A percentile compares a stretch with the other conserved stretches of the same genome.
These are phyloP conservation scores for Dendrobium nobile DNA, from an alignment of 106 monocot species.

Conservation along the genomic window DNA sequence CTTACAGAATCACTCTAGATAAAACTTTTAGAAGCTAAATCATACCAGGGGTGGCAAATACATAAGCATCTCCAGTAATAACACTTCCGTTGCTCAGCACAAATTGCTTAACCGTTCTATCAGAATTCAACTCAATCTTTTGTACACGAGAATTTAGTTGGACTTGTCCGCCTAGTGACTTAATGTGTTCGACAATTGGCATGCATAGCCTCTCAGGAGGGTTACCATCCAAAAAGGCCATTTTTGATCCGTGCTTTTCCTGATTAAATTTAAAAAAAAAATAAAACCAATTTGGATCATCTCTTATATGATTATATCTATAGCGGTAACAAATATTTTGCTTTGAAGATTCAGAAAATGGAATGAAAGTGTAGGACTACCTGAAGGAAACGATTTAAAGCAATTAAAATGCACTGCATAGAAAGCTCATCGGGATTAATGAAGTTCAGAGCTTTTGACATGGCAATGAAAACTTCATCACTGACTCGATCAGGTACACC, in stretches of 20 bases:
- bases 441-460: constrained; percentile 99
- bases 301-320: not conserved
- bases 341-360: not conserved
- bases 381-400: constrained; percentile 95
- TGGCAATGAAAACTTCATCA: constrained; percentile 98
- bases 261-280: constrained; percentile 12
- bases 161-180: constrained; percentile 78
- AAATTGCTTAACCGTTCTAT: constrained; percentile 86
- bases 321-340: not conserved
- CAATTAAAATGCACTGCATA: constrained; percentile 98
- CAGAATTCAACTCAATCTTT: constrained; percentile 77
- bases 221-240: constrained; percentile 97
- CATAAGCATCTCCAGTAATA: constrained; percentile 80
- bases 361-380: constrained; percentile 20
- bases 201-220: constrained; percentile 89
- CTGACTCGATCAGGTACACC: constrained; percentile 94
- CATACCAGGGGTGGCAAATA: constrained; percentile 83
- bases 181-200: constrained; percentile 87
- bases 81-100: constrained; percentile 65
- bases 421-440: constrained; percentile 98
- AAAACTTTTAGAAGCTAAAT: constrained; percentile 2
- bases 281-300: not conserved
- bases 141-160: constrained; percentile 74
- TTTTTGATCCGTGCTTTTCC: constrained; percentile 98
- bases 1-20: not conserved